Percentiles rank a stretch among this genome's conserved stretches.
Conservation (phyloP, 148 eudicot genomes). For the Camellia sinensis region DNA sequence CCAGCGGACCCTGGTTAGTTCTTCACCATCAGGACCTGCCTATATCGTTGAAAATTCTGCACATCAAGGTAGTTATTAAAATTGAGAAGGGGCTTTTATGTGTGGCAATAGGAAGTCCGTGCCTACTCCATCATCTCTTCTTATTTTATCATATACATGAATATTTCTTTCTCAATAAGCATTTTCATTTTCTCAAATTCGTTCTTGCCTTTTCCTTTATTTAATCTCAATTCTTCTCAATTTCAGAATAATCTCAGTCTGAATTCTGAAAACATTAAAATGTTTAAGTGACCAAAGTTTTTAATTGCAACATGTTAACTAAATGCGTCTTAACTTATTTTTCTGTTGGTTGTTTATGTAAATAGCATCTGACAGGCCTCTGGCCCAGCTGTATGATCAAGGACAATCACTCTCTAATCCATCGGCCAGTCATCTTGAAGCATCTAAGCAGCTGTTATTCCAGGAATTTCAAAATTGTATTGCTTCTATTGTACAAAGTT, state of each 20-base stretch:
- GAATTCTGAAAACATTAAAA: not conserved
- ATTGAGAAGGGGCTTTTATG: not conserved
- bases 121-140: not conserved
- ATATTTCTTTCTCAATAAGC: no score
- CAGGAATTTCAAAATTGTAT: conserved; percentile 29
- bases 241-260: not conserved
- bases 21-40: not conserved
- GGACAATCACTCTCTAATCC: conserved; percentile 53
- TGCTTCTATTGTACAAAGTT: conserved; percentile 44
- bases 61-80: conserved; percentile 10
- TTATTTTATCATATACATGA: not conserved
- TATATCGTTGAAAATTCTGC: not conserved
- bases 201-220: not conserved
- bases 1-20: not conserved
- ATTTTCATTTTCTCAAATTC: not conserved
- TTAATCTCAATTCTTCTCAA: no score
- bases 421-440: conserved; percentile 29
- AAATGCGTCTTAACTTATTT: not conserved
- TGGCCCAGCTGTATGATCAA: conserved; percentile 57
- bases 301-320: no score
- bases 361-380: conserved; percentile 48
- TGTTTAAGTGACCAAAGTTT: not conserved
- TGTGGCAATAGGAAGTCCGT: not conserved
- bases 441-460: no score
- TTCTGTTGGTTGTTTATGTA: not conserved